Evolutionary conservation across 1,139 yeast genomes (phyloP).

Genomic region (Saccharomyces hybrid): DNA sequence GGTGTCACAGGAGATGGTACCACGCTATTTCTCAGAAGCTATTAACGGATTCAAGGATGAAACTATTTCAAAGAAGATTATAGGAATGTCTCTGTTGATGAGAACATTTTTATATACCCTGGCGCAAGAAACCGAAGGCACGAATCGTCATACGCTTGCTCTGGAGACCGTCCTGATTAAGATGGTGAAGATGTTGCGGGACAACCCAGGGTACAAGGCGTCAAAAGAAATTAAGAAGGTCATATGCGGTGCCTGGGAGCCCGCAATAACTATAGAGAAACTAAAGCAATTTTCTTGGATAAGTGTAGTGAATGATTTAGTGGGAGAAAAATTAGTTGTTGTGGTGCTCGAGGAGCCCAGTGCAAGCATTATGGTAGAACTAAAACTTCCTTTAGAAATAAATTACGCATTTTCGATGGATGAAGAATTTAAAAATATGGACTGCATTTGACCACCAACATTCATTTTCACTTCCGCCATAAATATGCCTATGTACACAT

Average conservation of each 20-base stretch:
- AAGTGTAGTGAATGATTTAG: background rate
- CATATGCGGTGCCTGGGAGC: constrained; percentile 43
- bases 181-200: background rate
- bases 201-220: background rate
- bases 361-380: background rate
- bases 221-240: constrained; percentile 48
- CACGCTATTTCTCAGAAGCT: background rate
- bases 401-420: background rate
- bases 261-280: background rate
- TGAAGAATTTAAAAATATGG: background rate
- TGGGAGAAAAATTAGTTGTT: background rate
- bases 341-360: background rate
- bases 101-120: background rate
- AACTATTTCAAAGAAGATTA: background rate
- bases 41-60: background rate
- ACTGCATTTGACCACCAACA: background rate
- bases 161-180: background rate
- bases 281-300: background rate
- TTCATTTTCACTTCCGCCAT: background rate
- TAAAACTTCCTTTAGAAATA: background rate
- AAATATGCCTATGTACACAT: background rate
- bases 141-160: background rate
- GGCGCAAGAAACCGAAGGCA: background rate
- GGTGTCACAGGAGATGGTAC: background rate
- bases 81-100: background rate